Evolutionary conservation across 129 eudicot species (phyloP).

Genomic region (Arctium lappa): DNA sequence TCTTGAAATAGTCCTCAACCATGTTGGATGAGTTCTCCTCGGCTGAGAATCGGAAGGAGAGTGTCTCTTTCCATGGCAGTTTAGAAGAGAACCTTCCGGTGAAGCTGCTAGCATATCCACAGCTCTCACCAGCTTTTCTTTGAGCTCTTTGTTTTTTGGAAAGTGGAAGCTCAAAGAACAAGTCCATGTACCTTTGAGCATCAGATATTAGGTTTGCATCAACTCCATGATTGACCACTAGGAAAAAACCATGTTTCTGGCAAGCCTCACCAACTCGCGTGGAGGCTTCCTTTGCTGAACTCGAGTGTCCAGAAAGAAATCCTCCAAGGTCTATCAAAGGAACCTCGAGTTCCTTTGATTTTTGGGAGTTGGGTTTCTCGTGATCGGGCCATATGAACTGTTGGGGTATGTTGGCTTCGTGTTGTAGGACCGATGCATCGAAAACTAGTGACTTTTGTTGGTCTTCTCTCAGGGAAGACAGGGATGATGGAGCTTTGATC

Average conservation of each 20-base stretch:
- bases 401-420: slow-evolving; percentile 49
- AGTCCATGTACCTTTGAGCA: slow-evolving; percentile 70
- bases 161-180: slow-evolving; percentile 60
- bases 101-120: slow-evolving; percentile 90
- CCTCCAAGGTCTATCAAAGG: slow-evolving; percentile 65
- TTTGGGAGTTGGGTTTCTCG: slow-evolving; percentile 49
- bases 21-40: slow-evolving; percentile 32
- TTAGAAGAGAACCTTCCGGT: slow-evolving; percentile 75
- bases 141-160: slow-evolving; percentile 62
- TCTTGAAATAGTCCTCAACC: slow-evolving; percentile 49
- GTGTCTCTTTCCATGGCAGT: slow-evolving; percentile 94
- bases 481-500: slow-evolving; percentile 19
- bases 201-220: slow-evolving; percentile 41
- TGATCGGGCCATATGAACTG: slow-evolving; percentile 59
- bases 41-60: slow-evolving; percentile 58
- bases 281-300: slow-evolving; percentile 41
- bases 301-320: slow-evolving; percentile 54
- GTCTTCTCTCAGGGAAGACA: slow-evolving; percentile 26
- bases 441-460: slow-evolving; percentile 41
- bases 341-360: slow-evolving; percentile 33
- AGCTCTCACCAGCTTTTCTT: slow-evolving; percentile 67
- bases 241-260: slow-evolving; percentile 74
- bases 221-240: slow-evolving; percentile 75
- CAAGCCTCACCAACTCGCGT: slow-evolving; percentile 61
- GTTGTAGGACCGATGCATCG: slow-evolving; percentile 36